phyloP scores from a whole-genome alignment of 2,329 filamentous ascomycete genomes.

The Diplocarpon mali region DNA sequence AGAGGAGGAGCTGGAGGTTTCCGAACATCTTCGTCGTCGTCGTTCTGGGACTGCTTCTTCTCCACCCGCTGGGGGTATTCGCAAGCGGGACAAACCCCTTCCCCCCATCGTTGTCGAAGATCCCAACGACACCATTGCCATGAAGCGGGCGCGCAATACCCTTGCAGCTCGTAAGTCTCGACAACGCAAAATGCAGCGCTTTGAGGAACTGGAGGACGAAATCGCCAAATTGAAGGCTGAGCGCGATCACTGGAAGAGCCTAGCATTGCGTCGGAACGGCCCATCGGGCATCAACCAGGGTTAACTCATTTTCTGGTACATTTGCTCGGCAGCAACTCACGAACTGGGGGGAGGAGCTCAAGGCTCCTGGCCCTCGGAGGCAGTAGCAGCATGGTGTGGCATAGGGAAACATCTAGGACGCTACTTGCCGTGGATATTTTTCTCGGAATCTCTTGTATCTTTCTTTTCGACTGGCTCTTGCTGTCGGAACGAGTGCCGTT shows the following conservation, averaged over 20 bases:
- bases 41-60: constrained; percentile 48
- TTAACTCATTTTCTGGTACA: constrained; percentile 16
- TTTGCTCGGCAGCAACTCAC: constrained; percentile 24
- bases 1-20: constrained; percentile 38
- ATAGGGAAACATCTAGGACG: constrained; percentile 22
- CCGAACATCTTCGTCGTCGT: constrained; percentile 32
- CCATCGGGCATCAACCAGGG: constrained; percentile 10
- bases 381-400: constrained; percentile 22
- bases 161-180: constrained; percentile 89
- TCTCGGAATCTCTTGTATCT: constrained; percentile 12
- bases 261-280: constrained; percentile 17
- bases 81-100: constrained; percentile 71
- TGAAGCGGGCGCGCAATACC: constrained; percentile 91
- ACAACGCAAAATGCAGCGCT: constrained; percentile 68
- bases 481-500: background rate
- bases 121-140: constrained; percentile 59
- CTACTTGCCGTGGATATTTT: constrained; percentile 20
- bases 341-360: constrained; percentile 24
- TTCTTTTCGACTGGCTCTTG: constrained; percentile 4
- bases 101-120: constrained; percentile 70
- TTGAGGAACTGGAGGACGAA: constrained; percentile 62
- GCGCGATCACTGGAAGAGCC: constrained; percentile 52
- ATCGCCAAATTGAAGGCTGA: constrained; percentile 60
- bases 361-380: constrained; percentile 21
- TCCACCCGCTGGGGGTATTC: constrained; percentile 57